These are phyloP conservation scores for Reutealis trisperma DNA, from an alignment of 345 rosid genomes.

Conservation along the genomic window DNA sequence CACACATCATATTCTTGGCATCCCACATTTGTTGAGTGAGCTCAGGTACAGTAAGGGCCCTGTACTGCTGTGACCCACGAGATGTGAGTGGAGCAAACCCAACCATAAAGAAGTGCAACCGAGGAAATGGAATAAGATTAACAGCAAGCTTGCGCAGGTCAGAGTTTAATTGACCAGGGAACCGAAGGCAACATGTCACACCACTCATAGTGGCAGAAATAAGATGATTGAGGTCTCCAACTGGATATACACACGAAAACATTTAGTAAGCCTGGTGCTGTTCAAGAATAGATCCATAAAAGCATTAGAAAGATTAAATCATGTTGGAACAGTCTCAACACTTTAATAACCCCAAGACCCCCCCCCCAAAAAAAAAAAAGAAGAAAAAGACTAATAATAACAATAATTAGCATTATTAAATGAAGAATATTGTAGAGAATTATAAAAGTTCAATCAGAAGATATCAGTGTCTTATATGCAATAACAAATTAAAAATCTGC, in stretches of 20 bases:
- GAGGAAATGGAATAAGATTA: slow-evolving; percentile 74
- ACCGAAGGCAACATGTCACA: slow-evolving; percentile 77
- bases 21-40: slow-evolving; percentile 92
- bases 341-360: no score
- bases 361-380: no score
- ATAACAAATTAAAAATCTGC: no score
- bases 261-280: not conserved
- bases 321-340: no score
- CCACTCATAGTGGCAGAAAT: slow-evolving; percentile 87
- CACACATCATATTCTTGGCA: slow-evolving; percentile 82
- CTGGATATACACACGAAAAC: slow-evolving; percentile 27
- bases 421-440: no score
- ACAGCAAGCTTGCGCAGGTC: slow-evolving; percentile 82
- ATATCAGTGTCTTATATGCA: no score
- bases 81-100: slow-evolving; percentile 76
- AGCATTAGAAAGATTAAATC: no score
- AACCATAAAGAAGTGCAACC: slow-evolving; percentile 84
- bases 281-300: slow-evolving; percentile 6
- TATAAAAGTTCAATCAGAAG: no score
- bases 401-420: no score
- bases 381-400: no score
- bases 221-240: slow-evolving; percentile 77
- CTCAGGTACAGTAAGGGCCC: slow-evolving; percentile 72
- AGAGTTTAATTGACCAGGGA: slow-evolving; percentile 81
- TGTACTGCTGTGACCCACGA: slow-evolving; percentile 75